These are phyloP conservation scores for Nicotiana sylvestris DNA, from an alignment of 257 asterid genomes.

Conservation along the genomic window DNA sequence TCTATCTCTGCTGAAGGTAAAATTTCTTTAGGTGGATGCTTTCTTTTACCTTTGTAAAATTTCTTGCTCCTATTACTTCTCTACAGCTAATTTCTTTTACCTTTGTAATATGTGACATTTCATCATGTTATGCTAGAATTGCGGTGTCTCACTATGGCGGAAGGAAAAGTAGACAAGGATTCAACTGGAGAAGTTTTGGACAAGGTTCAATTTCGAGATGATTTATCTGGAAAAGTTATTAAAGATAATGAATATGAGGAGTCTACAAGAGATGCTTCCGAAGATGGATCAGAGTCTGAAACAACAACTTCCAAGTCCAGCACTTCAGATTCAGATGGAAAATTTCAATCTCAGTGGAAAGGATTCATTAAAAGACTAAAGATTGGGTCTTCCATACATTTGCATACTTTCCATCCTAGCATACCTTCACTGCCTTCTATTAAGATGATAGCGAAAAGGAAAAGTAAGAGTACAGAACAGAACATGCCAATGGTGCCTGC, in stretches of 20 bases:
- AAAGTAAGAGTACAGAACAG: slow-evolving; percentile 6
- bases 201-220: slow-evolving; percentile 3
- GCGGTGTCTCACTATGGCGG: slow-evolving; percentile 10
- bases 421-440: slow-evolving; percentile 12
- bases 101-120: not conserved
- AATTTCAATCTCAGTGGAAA: slow-evolving; percentile 12
- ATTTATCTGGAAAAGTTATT: not conserved
- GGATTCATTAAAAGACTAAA: slow-evolving; percentile 17
- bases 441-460: slow-evolving; percentile 10
- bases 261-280: not conserved
- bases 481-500: not conserved
- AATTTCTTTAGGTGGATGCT: not conserved
- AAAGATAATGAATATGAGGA: not conserved
- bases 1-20: slow-evolving; percentile 17
- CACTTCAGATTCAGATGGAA: slow-evolving; percentile 12
- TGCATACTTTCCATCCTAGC: slow-evolving; percentile 18
- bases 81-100: not conserved
- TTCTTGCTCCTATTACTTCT: not conserved
- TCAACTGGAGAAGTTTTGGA: not conserved
- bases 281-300: not conserved
- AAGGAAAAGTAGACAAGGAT: not conserved
- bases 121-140: slow-evolving; percentile 6
- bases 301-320: slow-evolving; percentile 1
- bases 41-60: not conserved
- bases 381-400: not conserved